Base-by-base conservation (phyloP, 208 protist genomes). In the Angomonas desouzai region DNA sequence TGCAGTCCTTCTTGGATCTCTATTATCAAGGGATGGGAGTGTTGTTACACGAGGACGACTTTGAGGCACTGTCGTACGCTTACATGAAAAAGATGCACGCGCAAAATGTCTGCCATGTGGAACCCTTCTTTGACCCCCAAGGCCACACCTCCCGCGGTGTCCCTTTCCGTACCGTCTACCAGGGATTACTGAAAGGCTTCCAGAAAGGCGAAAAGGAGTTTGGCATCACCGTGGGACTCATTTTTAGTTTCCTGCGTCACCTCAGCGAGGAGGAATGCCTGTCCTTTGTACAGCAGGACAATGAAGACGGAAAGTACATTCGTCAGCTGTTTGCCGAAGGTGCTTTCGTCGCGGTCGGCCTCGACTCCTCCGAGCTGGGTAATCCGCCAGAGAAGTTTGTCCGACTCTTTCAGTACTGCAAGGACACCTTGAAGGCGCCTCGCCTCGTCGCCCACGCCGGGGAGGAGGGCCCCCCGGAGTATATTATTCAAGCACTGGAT, bases 121-220 rank as follows among this genome's bases (percentile, higher is more conserved):
- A 87, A 70, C 61, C 69, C 28, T 83, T 87, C 49, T 87, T 87
- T 27, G 80, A 87, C 40, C 77, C 77, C 0, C 80, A 87, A 62
- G 70, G 70, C 9, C 80, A 87, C 68, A 53, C 71, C 20, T 43
- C 65, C 22, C 76, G 76, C 13, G 76, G 76, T 2, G 53, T 83
- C 22, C 62, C 77, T 6, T 70, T 87, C 23, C 62, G 55, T 6
- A 69, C 60, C 4, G 73, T 83, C 22, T 79, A 81, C 66, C 60
- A 83, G 25, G 80, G 80, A 16, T 63, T 87, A 1, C 63, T 53
- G 34, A 55, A 57, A 7, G 80, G 74, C 3, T 77, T 80, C 32
- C 47, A 30, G 23, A 70, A 65, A 32, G 80, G 68, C 32, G 49
- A 68, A 38, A 59, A 36, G 4, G 74, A 80, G 45, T 78, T 80